These are phyloP conservation scores for Geranium incanum DNA, from an alignment of 441 rosid species.

Conservation along the genomic window DNA sequence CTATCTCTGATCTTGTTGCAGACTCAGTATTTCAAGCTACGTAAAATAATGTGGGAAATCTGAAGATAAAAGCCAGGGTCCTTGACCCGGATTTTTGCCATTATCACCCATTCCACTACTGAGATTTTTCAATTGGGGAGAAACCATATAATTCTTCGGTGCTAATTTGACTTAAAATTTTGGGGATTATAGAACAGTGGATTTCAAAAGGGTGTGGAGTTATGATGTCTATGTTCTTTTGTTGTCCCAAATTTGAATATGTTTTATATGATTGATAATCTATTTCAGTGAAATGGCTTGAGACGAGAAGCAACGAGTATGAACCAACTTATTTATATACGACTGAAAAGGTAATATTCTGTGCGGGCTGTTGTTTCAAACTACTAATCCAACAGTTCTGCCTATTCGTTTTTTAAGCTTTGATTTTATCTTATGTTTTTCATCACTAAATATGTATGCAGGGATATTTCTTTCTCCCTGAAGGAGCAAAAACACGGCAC, in stretches of 20 bases:
- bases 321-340: slow-evolving; percentile 90
- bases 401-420: neutral
- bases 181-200: neutral
- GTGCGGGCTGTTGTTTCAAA: slow-evolving; percentile 12
- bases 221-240: neutral
- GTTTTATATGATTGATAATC: slow-evolving; percentile 6
- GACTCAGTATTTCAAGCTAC: slow-evolving; percentile 13
- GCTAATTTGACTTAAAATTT: neutral
- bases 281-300: slow-evolving; percentile 74
- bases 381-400: neutral
- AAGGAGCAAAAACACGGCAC: slow-evolving; percentile 75
- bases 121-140: neutral
- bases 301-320: slow-evolving; percentile 65
- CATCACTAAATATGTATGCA: slow-evolving; percentile 22
- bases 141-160: neutral
- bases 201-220: neutral
- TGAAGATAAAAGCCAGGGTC: neutral
- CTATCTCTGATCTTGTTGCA: slow-evolving; percentile 6
- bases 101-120: neutral
- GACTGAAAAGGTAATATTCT: slow-evolving; percentile 67
- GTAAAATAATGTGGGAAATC: neutral
- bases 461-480: slow-evolving; percentile 94
- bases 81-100: neutral
- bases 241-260: neutral
- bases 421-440: neutral